Evolutionary conservation across 345 rosid species (phyloP), one percentile per base, ranked within the genome.

Genomic region (Acer yangbiense): DNA sequence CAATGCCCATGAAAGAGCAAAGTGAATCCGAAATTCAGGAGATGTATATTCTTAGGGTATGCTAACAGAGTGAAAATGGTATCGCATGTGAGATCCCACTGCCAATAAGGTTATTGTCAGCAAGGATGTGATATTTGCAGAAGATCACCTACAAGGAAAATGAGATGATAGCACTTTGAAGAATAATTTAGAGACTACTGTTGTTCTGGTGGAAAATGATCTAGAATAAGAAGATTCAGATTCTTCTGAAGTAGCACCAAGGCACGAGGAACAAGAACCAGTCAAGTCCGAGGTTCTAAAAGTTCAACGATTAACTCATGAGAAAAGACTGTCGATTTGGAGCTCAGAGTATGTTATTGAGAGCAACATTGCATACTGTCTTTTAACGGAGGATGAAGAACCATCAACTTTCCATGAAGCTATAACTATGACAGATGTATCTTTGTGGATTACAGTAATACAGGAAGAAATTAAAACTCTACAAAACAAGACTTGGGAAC

Each of bases 321-420:
- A 29, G 1, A 7, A 2, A 21, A 74, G 13, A 74, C 6, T 1
- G 39, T 20, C 58, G 44, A 5, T 1, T 74, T 74, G 43, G 69
- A 57, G 20, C 13, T 63, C 63, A 7, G 25, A 65, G 1, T 74
- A 74, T 65, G 27, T 64, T 17, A 71, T 52, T 7, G 41, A 25
- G 25, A 27, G 63, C n/a, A 25, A 71, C 16, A 21, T 17, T 27
- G 64, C 75, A 71, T 71, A 71, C 12, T 71, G 64, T 54, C 72
- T 68, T 39, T 9, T 68, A 41, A 41, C 54, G 13, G 20, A 68
- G 55, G 52, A 68, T 17, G 57, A 43, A 55, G 64, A 71, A 14
- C 43, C 41, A 71, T 71, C 20, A 25, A 55, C 63, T 10, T 13
- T 21, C 14, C 44, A 54, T 10, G 1, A 55, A 9, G 64, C 64